Evolutionary conservation across 352 stramenopile genomes (phyloP).

Genomic region (Phytophthora fragariae): DNA sequence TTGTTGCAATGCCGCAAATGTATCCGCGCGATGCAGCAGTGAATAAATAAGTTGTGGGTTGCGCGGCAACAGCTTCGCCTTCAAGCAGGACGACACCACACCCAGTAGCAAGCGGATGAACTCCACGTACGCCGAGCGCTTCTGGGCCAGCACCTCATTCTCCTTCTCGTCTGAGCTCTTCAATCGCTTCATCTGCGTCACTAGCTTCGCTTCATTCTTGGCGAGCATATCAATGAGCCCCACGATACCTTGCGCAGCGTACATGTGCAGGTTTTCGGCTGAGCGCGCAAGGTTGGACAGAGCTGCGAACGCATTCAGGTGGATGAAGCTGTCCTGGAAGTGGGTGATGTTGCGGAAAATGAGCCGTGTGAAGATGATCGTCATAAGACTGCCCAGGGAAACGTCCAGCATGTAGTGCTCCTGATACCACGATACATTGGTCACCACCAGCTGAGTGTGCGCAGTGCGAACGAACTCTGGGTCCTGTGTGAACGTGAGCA

Average conservation of each 20-base stretch:
- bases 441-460: slow-evolving; percentile 68
- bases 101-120: slow-evolving; percentile 78
- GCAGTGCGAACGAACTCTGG: slow-evolving; percentile 63
- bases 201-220: slow-evolving; percentile 79
- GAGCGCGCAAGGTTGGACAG: slow-evolving; percentile 80
- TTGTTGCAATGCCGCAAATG: slow-evolving; percentile 59
- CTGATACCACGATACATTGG: slow-evolving; percentile 77
- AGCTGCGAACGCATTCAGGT: slow-evolving; percentile 75
- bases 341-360: slow-evolving; percentile 84
- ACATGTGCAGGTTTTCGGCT: slow-evolving; percentile 77
- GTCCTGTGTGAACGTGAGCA: slow-evolving; percentile 77
- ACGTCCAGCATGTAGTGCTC: slow-evolving; percentile 83
- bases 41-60: slow-evolving; percentile 92
- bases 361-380: slow-evolving; percentile 81
- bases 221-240: slow-evolving; percentile 73
- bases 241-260: slow-evolving; percentile 76
- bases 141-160: slow-evolving; percentile 58
- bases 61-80: slow-evolving; percentile 64
- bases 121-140: slow-evolving; percentile 75
- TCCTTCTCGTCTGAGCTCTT: slow-evolving; percentile 41
- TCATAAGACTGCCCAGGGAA: slow-evolving; percentile 76
- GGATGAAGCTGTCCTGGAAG: slow-evolving; percentile 83
- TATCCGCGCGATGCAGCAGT: slow-evolving; percentile 71
- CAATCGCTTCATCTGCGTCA: slow-evolving; percentile 52
- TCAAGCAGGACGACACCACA: slow-evolving; percentile 72